phyloP scores from a whole-genome alignment of 495 filamentous ascomycete species.

The Articulospora tetracladia region DNA sequence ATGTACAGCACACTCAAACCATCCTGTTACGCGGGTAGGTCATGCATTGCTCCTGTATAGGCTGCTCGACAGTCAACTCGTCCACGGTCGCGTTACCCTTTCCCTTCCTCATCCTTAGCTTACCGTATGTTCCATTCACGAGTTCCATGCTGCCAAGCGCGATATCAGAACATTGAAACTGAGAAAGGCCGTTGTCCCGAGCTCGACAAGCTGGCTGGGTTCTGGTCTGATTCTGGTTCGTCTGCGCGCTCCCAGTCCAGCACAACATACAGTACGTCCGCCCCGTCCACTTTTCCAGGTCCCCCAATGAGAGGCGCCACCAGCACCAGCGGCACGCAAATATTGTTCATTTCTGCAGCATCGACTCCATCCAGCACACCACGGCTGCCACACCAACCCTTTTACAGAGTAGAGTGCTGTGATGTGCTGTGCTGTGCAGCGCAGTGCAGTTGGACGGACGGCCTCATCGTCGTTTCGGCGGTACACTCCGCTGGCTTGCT shows the following conservation, averaged over 20 bases:
- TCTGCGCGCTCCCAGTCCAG: background rate
- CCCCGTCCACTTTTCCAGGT: slow-evolving; percentile 1
- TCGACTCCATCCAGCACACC: background rate
- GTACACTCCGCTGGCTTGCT: too few species aligned
- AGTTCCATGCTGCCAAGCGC: slow-evolving; percentile 10
- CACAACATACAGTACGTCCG: background rate
- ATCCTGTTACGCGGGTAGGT: slow-evolving; percentile 16
- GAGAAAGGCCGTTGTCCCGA: slow-evolving; percentile 6
- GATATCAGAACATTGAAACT: slow-evolving; percentile 12
- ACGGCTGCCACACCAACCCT: background rate
- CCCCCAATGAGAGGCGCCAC: background rate
- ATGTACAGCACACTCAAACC: slow-evolving; percentile 9
- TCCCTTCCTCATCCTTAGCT: too few species aligned
- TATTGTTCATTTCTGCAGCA: background rate
- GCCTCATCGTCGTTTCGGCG: too few species aligned
- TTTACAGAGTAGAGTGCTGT: too few species aligned
- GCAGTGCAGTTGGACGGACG: too few species aligned
- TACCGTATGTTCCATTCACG: too few species aligned
- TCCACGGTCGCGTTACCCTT: too few species aligned
- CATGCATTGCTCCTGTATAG: too few species aligned
- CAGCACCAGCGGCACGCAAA: background rate
- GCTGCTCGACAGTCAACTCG: too few species aligned
- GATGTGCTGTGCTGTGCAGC: too few species aligned
- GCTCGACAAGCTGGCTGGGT: background rate
- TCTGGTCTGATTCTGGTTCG: background rate